Evolutionary conservation across 2,329 filamentous ascomycete species (phyloP).

Genomic region (Colletotrichum tropicicola): DNA sequence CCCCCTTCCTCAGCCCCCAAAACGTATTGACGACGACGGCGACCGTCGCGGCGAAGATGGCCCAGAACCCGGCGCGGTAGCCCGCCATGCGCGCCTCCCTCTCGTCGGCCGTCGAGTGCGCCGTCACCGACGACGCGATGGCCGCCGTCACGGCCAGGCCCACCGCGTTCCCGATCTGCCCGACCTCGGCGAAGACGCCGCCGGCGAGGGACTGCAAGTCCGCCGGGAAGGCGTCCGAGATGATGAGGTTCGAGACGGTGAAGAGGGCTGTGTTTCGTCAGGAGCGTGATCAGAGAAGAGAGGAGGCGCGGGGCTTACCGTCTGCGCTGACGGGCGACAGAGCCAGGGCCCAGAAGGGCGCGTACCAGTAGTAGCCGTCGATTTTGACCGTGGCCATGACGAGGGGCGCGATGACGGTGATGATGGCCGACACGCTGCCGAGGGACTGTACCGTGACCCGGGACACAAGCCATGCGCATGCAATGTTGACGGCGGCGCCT

Average conservation of each 20-base stretch:
- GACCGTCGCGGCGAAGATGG: constrained; percentile 54
- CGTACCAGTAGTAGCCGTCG: constrained; percentile 59
- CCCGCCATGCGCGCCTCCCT: constrained; percentile 55
- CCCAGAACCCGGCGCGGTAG: constrained; percentile 63
- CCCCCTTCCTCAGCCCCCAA: constrained; percentile 54
- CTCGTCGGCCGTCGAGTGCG: constrained; percentile 40
- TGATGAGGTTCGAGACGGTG: constrained; percentile 62
- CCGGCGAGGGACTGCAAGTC: constrained; percentile 66
- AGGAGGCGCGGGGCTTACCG: constrained; percentile 39
- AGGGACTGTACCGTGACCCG: constrained; percentile 47
- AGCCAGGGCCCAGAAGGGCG: constrained; percentile 52
- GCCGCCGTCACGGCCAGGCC: constrained; percentile 61
- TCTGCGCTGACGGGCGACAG: constrained; percentile 54
- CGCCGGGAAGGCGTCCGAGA: constrained; percentile 62
- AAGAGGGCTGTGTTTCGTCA: constrained; percentile 53
- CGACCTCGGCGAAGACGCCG: constrained; percentile 67
- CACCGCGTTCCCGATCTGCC: constrained; percentile 64
- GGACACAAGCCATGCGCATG: constrained; percentile 51
- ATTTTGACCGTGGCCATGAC: constrained; percentile 63
- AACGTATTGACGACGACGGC: constrained; percentile 46
- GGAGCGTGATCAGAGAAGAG: background rate
- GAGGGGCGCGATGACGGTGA: constrained; percentile 57
- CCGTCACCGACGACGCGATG: constrained; percentile 54
- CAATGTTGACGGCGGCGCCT: constrained; percentile 51
- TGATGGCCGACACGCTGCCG: constrained; percentile 47